phyloP scores from a whole-genome alignment of 192 early-diverging fungal genomes.

The Coemansia sp. region DNA sequence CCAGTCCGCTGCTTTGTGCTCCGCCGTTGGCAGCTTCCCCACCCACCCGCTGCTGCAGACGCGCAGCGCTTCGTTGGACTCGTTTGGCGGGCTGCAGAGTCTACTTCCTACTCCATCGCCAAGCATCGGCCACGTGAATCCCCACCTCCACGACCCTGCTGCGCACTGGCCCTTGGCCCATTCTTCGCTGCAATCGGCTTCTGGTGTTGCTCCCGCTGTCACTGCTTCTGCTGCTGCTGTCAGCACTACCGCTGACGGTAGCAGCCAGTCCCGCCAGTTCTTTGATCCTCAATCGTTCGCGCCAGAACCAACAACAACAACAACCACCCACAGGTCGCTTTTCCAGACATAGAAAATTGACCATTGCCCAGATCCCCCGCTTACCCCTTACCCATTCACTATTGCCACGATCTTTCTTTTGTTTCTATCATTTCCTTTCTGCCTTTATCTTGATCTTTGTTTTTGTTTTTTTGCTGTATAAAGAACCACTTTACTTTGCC shows the following conservation, averaged over 20 bases:
- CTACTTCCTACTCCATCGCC: conserved; percentile 15
- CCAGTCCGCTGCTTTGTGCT: too few species aligned
- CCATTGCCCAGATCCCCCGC: too few species aligned
- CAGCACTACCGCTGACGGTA: neutral
- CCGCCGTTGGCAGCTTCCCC: neutral
- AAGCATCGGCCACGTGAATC: conserved; percentile 1
- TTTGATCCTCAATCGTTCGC: neutral
- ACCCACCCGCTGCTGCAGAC: conserved; percentile 1
- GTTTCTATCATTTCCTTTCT: neutral
- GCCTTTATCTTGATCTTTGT: neutral
- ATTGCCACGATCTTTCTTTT: neutral
- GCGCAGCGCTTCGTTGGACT: conserved; percentile 3
- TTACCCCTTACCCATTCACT: too few species aligned
- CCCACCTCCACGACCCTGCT: neutral
- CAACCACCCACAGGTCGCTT: neutral
- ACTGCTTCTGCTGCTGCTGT: neutral
- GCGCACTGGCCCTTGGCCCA: neutral
- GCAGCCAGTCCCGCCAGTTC: neutral
- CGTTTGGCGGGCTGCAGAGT: conserved; percentile 14
- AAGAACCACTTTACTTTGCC: conserved; percentile 1
- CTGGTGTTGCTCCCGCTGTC: neutral
- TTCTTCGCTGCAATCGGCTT: neutral
- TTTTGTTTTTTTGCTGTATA: conserved; percentile 2
- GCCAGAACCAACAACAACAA: neutral
- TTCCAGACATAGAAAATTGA: neutral